Evolutionary conservation across 2,329 filamentous ascomycete species (phyloP), one percentile per base, ranked within the genome.

Genomic region (Paramyrothecium sp.): DNA sequence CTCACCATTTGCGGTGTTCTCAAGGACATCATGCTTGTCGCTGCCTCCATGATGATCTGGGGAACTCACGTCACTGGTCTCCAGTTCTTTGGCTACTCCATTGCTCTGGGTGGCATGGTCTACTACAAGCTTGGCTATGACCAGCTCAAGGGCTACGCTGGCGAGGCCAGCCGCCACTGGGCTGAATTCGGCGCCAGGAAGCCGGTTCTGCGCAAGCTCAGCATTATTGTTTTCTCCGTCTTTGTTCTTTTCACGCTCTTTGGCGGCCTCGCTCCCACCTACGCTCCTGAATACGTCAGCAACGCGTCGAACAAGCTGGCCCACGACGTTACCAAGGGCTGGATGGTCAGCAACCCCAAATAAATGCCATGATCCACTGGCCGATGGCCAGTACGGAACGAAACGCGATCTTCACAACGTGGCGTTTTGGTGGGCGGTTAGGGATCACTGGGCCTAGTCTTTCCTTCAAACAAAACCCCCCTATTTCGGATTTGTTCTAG

Each of bases 111-210:
- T 61, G 91, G 90, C 68, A 90, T 95, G 77, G 72, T 76, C 51
- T 92, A 91, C 83, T 94, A 92, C 83, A 93, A 93, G 83, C 87
- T 94, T 59, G 90, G 91, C 57, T 85, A 83, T 58, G 92, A 96
- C 59, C 89, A 92, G 73, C 78, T 97, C 70, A 93, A 89, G 81
- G 89, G 89, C 70, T 92, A 94, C 73, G 76, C 89, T 58, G 81
- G 82, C 60, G 88, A 92, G 65, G 89, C 82, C 55, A 81, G 82
- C 69, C 89, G 92, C 71, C 84, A 88, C 60, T 96, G 92, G 92
- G 89, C 89, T 54, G 92, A 97, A 69, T 92, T 95, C 65, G 92
- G 92, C 58, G 86, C 86, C 66, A 83, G 82, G 63, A 89, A 89
- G 70, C 93, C 93, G 13, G 84, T 87, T 51, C 80, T 90, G 67